phyloP scores from a whole-genome alignment of 148 eudicot species.

The Rhododendron vialii region DNA sequence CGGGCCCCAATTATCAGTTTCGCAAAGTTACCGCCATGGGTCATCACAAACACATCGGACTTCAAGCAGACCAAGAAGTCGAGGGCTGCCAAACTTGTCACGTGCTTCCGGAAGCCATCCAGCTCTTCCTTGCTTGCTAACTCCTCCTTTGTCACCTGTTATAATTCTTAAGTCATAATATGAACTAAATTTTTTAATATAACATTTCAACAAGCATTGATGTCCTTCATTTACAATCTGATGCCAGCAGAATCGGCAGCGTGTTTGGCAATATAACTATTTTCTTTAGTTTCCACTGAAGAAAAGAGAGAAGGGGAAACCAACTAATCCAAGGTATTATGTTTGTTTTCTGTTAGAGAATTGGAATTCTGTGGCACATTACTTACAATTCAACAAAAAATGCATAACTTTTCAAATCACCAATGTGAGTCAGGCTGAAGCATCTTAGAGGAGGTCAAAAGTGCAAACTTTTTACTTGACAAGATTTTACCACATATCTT shows the following conservation, averaged over 20 bases:
- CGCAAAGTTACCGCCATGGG: constrained; percentile 98
- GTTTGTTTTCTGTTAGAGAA: background rate
- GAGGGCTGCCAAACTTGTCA: constrained; percentile 92
- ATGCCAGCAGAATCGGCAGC: background rate
- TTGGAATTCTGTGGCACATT: background rate
- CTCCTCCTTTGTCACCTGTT: constrained; percentile 95
- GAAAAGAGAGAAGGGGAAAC: background rate
- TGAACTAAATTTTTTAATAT: background rate
- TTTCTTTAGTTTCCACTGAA: background rate
- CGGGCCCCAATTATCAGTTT: constrained; percentile 85
- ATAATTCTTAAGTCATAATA: constrained; percentile 2
- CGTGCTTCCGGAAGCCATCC: constrained; percentile 86
- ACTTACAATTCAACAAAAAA: background rate
- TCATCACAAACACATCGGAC: constrained; percentile 95
- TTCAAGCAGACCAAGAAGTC: constrained; percentile 95
- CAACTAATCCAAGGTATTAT: background rate
- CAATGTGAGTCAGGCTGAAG: background rate
- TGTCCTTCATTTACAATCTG: background rate
- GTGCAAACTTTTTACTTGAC: background rate
- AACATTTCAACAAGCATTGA: background rate
- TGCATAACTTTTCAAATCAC: background rate
- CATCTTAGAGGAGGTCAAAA: background rate
- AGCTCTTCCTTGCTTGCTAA: constrained; percentile 77
- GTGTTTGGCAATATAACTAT: background rate
- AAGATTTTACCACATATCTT: background rate